Base-by-base conservation (phyloP, 2,329 filamentous ascomycete genomes). In the Penicillium sp. region DNA sequence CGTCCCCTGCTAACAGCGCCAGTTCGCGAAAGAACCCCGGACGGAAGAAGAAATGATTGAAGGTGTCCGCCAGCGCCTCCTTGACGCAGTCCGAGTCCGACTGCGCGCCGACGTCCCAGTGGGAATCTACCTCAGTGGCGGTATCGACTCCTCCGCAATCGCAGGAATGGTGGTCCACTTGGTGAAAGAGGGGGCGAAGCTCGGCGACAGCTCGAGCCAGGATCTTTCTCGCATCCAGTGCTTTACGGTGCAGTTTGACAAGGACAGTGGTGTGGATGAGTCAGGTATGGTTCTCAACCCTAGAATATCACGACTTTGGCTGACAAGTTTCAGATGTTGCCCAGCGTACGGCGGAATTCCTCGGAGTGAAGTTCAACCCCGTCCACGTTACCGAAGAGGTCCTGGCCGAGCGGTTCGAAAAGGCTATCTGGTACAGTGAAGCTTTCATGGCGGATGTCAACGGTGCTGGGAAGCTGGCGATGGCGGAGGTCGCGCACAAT, bases 71-170 rank as follows among this genome's bases (percentile, higher is more conserved):
- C 72, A 83, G 48, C 76, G 76, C 2, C 68, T 87, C 8, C 69
- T 85, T 1, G 83, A 87, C 31, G 78, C 85, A 0, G 75, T 87
- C 8, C 78, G 79, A n/a, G 65, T 85, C n/a, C 81, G 85, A 5
- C 73, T 88, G 8, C 78, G 81, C 13, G 85, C 85, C 0, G 86
- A 88, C 68, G 86, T 87, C 0, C 84, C 84, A 0, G 76, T 88
- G 3, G 86, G 83, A 2, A 76, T 88, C 54, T 87, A 85, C 59
- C 73, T 88, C 0, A 83, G 79, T 23, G 85, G 86, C 5, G 86
- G 85, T 0, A 81, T 88, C 50, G 85, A 88, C 68, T 86, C 84
- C 0, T 86, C 85, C 0, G 77, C 81, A 1, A 72, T 88, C n/a
- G 85, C 85, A 6, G 85, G 86, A 2, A 86, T 88, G 66, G 81